These are phyloP conservation scores for Globisporangium middletonii DNA, from an alignment of 352 stramenopile species.

Conservation along the genomic window DNA sequence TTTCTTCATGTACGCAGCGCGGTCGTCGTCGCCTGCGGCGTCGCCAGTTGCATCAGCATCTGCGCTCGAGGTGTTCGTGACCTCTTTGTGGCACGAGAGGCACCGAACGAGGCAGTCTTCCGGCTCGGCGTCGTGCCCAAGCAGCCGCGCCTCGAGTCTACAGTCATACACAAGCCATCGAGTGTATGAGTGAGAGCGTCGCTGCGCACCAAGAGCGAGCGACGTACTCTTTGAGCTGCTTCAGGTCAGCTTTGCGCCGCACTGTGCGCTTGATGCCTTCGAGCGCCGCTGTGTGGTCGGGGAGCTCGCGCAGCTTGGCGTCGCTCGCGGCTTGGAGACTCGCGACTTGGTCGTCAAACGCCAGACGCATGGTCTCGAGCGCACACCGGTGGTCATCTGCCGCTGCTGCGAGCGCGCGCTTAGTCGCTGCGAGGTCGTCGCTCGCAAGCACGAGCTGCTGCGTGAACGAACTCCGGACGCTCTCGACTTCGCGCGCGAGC, in stretches of 20 bases:
- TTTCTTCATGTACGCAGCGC: slow-evolving; percentile 20
- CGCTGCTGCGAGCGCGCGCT: slow-evolving; percentile 20
- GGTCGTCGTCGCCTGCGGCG: slow-evolving; percentile 17
- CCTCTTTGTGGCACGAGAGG: slow-evolving; percentile 66
- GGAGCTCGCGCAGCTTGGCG: slow-evolving; percentile 34
- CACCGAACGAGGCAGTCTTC: slow-evolving; percentile 69
- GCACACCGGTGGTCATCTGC: slow-evolving; percentile 27
- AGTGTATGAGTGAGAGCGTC: too few species aligned
- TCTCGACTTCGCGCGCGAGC: slow-evolving; percentile 29
- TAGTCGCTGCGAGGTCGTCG: slow-evolving; percentile 22
- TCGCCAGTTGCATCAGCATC: slow-evolving; percentile 17
- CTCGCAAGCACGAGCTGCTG: slow-evolving; percentile 31
- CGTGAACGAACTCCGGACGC: slow-evolving; percentile 22
- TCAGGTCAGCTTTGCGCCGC: slow-evolving; percentile 53
- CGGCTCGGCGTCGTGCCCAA: slow-evolving; percentile 37
- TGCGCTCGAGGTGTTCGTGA: slow-evolving; percentile 17
- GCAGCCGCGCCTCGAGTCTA: slow-evolving; percentile 48
- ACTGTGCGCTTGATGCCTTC: slow-evolving; percentile 39
- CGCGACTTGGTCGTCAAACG: slow-evolving; percentile 22
- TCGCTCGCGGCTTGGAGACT: slow-evolving; percentile 27
- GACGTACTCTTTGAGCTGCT: slow-evolving; percentile 55
- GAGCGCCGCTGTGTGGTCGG: slow-evolving; percentile 35
- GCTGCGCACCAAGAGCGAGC: neutral
- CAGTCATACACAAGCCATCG: slow-evolving; percentile 1
- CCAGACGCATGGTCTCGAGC: slow-evolving; percentile 21